These are phyloP conservation scores for Fusarium kyushuense DNA, from an alignment of 2,329 filamentous ascomycete genomes.

Conservation along the genomic window DNA sequence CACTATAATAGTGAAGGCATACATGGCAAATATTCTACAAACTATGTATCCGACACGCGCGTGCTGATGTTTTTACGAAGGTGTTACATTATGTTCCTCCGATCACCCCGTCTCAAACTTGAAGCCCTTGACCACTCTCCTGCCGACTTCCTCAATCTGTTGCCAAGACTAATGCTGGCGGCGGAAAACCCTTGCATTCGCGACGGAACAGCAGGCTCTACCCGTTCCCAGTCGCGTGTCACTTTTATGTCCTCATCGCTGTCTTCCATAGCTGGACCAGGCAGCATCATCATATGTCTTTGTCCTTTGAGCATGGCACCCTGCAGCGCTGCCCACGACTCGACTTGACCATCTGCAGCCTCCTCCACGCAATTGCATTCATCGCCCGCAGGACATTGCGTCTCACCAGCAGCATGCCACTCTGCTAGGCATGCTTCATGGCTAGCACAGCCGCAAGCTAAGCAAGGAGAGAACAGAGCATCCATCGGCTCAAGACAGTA, in stretches of 20 bases:
- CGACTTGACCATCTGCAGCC: constrained; percentile 67
- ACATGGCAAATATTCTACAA: neutral
- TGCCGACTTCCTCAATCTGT: constrained; percentile 62
- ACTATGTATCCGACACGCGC: constrained; percentile 10
- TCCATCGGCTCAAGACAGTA: constrained; percentile 72
- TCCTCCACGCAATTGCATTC: constrained; percentile 72
- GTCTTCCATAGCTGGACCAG: constrained; percentile 47
- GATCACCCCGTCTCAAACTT: constrained; percentile 53
- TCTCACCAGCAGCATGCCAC: constrained; percentile 69
- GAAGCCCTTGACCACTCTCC: constrained; percentile 61
- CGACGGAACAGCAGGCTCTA: constrained; percentile 43
- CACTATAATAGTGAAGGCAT: constrained; percentile 2
- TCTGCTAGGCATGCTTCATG: constrained; percentile 70
- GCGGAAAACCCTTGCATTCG: constrained; percentile 46
- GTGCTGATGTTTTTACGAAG: neutral
- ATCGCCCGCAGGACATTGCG: constrained; percentile 71
- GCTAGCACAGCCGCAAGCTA: constrained; percentile 71
- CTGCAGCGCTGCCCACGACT: constrained; percentile 68
- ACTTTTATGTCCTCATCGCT: constrained; percentile 48
- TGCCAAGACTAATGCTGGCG: constrained; percentile 62
- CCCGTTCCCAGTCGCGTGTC: constrained; percentile 48
- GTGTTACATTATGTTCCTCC: constrained; percentile 36
- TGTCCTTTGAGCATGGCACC: constrained; percentile 54
- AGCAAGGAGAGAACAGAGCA: constrained; percentile 70
- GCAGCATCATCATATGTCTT: constrained; percentile 44